Evolutionary conservation across 208 protist genomes (phyloP), one percentile per base, ranked within the genome.

Genomic region (Strigomonas galati): DNA sequence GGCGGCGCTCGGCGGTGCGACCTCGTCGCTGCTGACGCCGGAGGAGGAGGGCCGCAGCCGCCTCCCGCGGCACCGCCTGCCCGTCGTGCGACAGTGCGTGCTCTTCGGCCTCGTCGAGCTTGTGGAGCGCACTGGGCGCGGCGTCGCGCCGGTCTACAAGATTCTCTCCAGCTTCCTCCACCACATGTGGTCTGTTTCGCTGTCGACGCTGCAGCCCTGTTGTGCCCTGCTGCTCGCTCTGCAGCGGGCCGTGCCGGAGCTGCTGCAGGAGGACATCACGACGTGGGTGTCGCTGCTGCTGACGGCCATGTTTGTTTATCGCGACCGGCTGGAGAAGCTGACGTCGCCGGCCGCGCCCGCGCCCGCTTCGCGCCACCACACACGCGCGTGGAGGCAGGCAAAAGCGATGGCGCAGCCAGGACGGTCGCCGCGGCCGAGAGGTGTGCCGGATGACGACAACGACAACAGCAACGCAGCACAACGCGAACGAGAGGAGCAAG

Each of bases 161-260:
- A 62, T 93, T 55, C 69, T 93, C 23, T 77, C 84, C 23, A 51
- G 65, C 15, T 90, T 93, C 49, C 72, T 93, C 19, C 69, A 73
- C 23, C 70, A 79, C 48, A 72, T 78, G 66, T 89, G 80, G 75
- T 70, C 71, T 49, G 67, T 70, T 0, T 55, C 61, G 24, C 64
- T 68, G 58, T 65, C 58, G 14, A 49, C 65, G 3, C 67, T 89
- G 43, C 65, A 78, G 32, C 79, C 78, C 57, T 84, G 69, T 65
- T 93, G 87, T 49, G 71, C 74, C 44, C 70, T 93, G 40, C 77
- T 93, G 0, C 78, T 80, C 49, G 75, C 80, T 9, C 76, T 93
- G 26, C 80, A 74, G 65, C 67, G 59, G 46, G 60, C 76, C 12
- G 74, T 89, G 15, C 87, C 87, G 19, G 83, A 89, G 55, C 66